Conservation (phyloP, 768 basidiomycete species). For the Phylloporus sp. region DNA sequence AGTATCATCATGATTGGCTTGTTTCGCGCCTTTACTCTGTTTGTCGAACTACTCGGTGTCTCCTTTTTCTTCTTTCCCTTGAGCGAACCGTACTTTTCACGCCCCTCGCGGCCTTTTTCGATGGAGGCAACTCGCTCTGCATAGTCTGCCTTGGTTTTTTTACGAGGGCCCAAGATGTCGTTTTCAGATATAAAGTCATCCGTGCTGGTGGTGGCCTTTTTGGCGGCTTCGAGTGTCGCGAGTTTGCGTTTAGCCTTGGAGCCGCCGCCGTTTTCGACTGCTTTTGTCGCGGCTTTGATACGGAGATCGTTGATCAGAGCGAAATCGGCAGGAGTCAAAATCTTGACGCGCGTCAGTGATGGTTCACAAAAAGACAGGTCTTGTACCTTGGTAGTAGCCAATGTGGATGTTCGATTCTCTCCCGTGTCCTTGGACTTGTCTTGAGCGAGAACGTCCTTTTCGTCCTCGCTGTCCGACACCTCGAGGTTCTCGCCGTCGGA, state of each 20-base stretch:
- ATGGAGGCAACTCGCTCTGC: constrained; percentile 90
- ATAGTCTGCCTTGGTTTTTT: constrained; percentile 90
- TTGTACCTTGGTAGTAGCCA: constrained; percentile 76
- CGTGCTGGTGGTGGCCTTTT: constrained; percentile 47
- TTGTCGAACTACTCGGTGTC: constrained; percentile 78
- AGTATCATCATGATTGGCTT: constrained; percentile 96
- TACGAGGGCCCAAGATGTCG: constrained; percentile 90
- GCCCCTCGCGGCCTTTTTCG: constrained; percentile 87
- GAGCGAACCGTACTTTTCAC: constrained; percentile 86
- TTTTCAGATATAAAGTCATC: constrained; percentile 72
- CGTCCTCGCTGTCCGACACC: constrained; percentile 87
- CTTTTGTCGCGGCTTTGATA: constrained; percentile 67
- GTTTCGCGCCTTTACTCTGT: constrained; percentile 87
- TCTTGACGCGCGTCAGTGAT: constrained; percentile 41
- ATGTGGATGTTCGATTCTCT: constrained; percentile 47
- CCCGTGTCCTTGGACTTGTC: neutral
- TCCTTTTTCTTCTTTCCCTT: constrained; percentile 92
- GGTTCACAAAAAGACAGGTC: too few relatives aligned
- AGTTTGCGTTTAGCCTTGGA: constrained; percentile 86
- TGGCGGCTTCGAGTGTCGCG: constrained; percentile 68
- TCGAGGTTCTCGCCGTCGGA: constrained; percentile 63
- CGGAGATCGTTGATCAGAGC: constrained; percentile 85
- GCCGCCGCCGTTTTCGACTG: constrained; percentile 65
- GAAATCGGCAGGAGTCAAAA: constrained; percentile 96
- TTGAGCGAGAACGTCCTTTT: constrained; percentile 30